Conservation (phyloP, 225 moss, liverwort and hornwort genomes). For the Pseudisothecium myosuroides region DNA sequence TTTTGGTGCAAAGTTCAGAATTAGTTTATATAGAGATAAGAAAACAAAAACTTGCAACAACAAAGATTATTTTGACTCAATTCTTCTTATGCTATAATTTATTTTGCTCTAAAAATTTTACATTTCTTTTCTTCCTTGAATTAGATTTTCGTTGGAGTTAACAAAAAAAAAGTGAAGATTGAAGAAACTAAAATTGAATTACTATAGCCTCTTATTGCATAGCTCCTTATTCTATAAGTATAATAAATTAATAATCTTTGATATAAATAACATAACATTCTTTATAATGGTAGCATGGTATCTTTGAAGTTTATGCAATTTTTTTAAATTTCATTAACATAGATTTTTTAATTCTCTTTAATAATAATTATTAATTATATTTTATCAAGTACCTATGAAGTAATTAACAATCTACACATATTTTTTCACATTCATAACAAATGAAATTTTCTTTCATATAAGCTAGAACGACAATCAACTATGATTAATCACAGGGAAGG, state of each 20-base stretch:
- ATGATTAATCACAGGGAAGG: not conserved
- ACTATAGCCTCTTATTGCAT: not conserved
- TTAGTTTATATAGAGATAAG: not conserved
- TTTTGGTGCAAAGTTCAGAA: not conserved
- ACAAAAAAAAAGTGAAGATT: not conserved
- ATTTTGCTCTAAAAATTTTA: not conserved
- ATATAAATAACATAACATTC: not conserved
- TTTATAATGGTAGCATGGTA: rapidly evolving
- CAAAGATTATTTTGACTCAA: not conserved
- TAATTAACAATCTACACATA: rapidly evolving
- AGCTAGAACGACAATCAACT: not conserved
- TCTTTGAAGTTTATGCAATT: not conserved
- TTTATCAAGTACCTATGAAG: not conserved
- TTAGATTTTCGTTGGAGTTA: not conserved
- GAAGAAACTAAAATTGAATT: not conserved
- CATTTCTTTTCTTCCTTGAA: rapidly evolving
- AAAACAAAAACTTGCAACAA: not conserved
- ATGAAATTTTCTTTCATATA: rapidly evolving
- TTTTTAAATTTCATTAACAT: too few relatives aligned
- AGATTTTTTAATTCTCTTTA: not conserved
- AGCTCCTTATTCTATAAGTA: not conserved
- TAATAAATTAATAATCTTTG: not conserved
- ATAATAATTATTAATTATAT: not conserved
- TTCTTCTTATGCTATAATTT: not conserved
- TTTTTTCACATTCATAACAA: not conserved